Evolutionary conservation across 116 monocot genomes (phyloP), one percentile per base, ranked within the genome.

Genomic region (Trichopus zeylanicus): DNA sequence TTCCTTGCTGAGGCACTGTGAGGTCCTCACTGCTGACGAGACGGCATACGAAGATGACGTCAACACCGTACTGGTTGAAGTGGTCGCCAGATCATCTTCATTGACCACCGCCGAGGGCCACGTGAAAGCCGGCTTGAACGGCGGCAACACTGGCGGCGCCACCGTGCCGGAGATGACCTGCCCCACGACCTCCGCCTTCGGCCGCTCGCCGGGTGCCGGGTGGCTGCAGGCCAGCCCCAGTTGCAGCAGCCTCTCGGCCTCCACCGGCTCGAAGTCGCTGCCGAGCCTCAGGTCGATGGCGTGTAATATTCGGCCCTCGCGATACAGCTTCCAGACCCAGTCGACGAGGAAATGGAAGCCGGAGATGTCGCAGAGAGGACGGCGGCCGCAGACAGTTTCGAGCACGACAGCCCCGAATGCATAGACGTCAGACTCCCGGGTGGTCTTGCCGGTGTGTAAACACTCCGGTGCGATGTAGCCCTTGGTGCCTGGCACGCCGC

Each of bases 381-480:
- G 71, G 32, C 86, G 72, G 9, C 95, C 86, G 71, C 81, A 81
- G 11, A 89, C 83, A 38, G 83, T 68, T 61, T 95, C 95, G 0
- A 90, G 72, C 1, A 89, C 56, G 19, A 89, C 75, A 0, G 76
- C 90, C 10, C 95, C 95, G 56, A 89, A 90, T 15, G 68, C 80
- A 37, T 69, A 95, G 8, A 95, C 81, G 53, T 95, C 90, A 12
- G 95, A 95, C 57, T 90, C 81, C 4, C 75, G 64, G 7, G 86
- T 95, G 42, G 87, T 86, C 51, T 73, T 81, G 16, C 67, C 67
- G 19, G 90, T 86, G 84, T 89, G 90, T 73, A 89, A 78, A 73
- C 90, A 89, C 65, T 95, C 95, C 0, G 81, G 86, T 0, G 95
- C 95, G 20, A 95, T 74, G 83, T 95, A 95, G 2, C 90, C 90